phyloP scores from a whole-genome alignment of 2,329 filamentous ascomycete species.

The Pyricularia sp. region DNA sequence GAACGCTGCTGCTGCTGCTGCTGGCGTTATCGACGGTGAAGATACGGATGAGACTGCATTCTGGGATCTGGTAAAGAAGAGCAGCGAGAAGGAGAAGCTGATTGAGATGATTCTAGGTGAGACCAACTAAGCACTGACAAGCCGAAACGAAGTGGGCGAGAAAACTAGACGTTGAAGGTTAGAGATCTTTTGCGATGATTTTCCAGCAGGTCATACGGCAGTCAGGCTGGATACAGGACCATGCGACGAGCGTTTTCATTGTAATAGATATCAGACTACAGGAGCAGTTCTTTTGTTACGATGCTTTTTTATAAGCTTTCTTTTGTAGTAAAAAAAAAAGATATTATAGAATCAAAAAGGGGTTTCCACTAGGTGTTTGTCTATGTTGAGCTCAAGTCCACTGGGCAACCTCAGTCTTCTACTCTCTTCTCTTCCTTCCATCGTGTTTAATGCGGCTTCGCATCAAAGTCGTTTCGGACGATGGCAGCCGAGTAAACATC shows the following conservation, averaged over 20 bases:
- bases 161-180: background rate
- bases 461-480: background rate
- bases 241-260: background rate
- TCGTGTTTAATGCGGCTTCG: background rate
- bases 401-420: no score
- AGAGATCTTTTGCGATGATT: background rate
- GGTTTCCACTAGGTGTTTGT: background rate
- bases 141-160: background rate
- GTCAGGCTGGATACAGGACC: background rate
- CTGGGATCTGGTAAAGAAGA: conserved; percentile 20
- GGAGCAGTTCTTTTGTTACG: no score
- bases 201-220: background rate
- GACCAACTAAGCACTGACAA: conserved; percentile 2
- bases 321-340: background rate
- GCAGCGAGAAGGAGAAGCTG: conserved; percentile 17
- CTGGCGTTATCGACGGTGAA: background rate
- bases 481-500: background rate
- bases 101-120: conserved; percentile 18
- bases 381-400: no score
- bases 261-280: background rate
- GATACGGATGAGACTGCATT: conserved; percentile 14
- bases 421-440: background rate
- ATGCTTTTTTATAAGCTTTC: no score
- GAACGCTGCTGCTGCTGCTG: conserved; percentile 11
- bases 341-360: background rate